These are phyloP conservation scores for Rhodamnia rubescens DNA, from an alignment of 345 rosid genomes.

Conservation along the genomic window DNA sequence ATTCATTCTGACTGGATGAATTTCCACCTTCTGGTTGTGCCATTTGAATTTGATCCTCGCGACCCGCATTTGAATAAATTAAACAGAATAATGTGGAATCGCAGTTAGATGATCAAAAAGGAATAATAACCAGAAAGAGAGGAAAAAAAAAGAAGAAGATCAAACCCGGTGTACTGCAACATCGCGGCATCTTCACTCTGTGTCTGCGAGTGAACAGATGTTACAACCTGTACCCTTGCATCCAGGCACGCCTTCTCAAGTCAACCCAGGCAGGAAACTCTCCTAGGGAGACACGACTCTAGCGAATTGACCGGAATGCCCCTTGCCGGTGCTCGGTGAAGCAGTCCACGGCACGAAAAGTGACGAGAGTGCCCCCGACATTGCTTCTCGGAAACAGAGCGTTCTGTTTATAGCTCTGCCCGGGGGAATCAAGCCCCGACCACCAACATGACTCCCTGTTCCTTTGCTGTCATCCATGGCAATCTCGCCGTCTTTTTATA, in stretches of 20 bases:
- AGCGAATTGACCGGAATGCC: not conserved
- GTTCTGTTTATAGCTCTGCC: not conserved
- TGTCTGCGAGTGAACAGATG: not conserved
- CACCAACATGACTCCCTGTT: slow-evolving; percentile 4
- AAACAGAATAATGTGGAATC: not conserved
- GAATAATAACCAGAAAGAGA: not conserved
- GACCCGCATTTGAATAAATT: not conserved
- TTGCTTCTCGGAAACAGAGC: slow-evolving; percentile 4
- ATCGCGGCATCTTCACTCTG: not conserved
- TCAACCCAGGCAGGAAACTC: not conserved
- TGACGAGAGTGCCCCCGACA: slow-evolving; percentile 9
- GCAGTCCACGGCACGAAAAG: not conserved
- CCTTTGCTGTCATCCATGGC: slow-evolving; percentile 15
- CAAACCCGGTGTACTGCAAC: not conserved
- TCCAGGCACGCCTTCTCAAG: not conserved
- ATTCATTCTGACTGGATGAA: not conserved
- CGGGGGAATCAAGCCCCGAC: not conserved
- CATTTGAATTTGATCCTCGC: not conserved
- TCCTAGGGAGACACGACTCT: not conserved
- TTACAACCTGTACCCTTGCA: not conserved
- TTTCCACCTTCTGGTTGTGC: not conserved
- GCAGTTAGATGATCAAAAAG: not conserved
- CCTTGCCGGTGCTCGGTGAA: not conserved
- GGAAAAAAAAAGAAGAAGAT: not conserved
- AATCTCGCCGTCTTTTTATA: not conserved